Evolutionary conservation across 805 yeast species (phyloP), one percentile per base, ranked within the genome.

Genomic region (Wickerhamomyces chaumierensis): DNA sequence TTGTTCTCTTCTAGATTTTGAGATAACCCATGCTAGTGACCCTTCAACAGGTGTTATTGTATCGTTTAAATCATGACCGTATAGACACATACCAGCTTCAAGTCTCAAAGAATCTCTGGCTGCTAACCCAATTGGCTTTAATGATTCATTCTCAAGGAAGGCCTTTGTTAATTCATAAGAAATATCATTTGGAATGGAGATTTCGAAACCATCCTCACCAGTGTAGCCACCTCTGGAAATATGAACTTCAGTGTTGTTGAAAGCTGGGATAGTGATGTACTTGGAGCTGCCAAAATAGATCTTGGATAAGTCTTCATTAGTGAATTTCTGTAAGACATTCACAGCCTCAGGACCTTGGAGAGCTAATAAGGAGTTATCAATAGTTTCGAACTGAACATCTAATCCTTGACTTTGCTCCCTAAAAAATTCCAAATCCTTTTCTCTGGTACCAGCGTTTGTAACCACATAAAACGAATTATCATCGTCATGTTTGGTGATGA

Each of bases 71-170:
- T 92, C 98, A 57, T 87, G 82, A 2, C 98, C 98, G 53, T 92
- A 92, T 39, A 92, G 69, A 61, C 98, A 92, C 96, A 92, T 84
- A 25, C 98, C 98, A 4, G 98, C 98, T 65, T 92, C 98, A 38
- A 92, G 65, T 54, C 98, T 75, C 48, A 92, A 68, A 11, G 96
- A 84, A 59, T 92, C 98, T 60, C 98, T 78, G 2, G 98, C 97
- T n/a, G 97, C 98, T 37, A 92, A 73, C 4, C 98, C 98, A 49
- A 87, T 84, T 31, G 96, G 95, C 56, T 74, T 75, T 36, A 86
- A 84, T 12, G 64, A 57, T 3, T 70, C 71, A 36, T 68, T 65
- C 40, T 54, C 75, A 31, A 71, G 69, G 37, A 86, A 61, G 6
- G 71, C 65, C 42, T 71, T 62, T 34, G 92, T 76, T 48, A 92